A percentile compares a stretch with the other conserved stretches of the same genome.
These are phyloP conservation scores for Ocimum tenuiflorum DNA, from an alignment of 257 asterid genomes.

Conservation along the genomic window DNA sequence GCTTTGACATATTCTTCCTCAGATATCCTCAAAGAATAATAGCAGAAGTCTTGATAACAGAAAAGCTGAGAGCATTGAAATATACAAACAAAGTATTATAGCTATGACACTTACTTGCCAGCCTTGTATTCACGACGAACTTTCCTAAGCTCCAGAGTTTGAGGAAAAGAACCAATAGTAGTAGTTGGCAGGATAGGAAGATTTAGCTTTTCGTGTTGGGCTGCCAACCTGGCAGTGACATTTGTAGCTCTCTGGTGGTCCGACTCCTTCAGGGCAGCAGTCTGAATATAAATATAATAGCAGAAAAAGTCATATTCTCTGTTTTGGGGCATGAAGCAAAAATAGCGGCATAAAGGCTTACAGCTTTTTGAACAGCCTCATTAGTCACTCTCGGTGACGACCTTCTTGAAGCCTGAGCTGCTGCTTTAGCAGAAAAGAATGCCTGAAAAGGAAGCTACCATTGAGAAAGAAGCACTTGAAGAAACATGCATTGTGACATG, in stretches of 20 bases:
- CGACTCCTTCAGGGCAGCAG: slow-evolving; percentile 62
- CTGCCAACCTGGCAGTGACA: slow-evolving; percentile 58
- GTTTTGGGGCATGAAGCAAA: background rate
- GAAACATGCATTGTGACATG: background rate
- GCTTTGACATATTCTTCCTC: slow-evolving; percentile 61
- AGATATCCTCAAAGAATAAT: slow-evolving; percentile 42
- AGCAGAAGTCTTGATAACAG: background rate
- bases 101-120: slow-evolving; percentile 39
- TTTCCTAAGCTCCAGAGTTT: slow-evolving; percentile 70
- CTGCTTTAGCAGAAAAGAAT: slow-evolving; percentile 57
- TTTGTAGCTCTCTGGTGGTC: slow-evolving; percentile 70
- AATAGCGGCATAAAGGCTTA: slow-evolving; percentile 24
- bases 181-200: slow-evolving; percentile 87
- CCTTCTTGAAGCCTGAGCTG: slow-evolving; percentile 72
- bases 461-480: background rate
- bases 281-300: slow-evolving; percentile 27
- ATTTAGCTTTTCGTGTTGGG: slow-evolving; percentile 73
- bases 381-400: slow-evolving; percentile 66
- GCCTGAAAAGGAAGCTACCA: slow-evolving; percentile 29
- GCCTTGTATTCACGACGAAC: slow-evolving; percentile 95
- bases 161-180: slow-evolving; percentile 94
- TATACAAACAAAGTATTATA: background rate
- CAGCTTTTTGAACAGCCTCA: slow-evolving; percentile 80
- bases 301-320: background rate
- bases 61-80: background rate